Evolutionary conservation across 2,329 filamentous ascomycete genomes (phyloP).

Genomic region (Colletotrichum tropicicola): DNA sequence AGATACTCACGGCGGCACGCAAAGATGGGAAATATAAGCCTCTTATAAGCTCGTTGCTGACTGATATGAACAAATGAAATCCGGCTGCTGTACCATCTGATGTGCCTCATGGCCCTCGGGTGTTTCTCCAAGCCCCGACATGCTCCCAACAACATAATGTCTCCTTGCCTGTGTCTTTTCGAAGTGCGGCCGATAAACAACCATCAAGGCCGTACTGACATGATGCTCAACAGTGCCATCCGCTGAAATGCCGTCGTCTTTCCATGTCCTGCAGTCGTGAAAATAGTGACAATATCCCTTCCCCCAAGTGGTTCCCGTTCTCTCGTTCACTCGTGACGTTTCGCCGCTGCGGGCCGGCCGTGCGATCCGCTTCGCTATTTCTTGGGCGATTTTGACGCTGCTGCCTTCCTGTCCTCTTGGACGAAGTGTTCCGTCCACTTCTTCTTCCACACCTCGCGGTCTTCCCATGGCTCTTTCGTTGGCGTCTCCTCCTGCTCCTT

Average conservation of each 20-base stretch:
- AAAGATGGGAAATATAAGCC: background rate
- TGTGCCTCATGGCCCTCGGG: background rate
- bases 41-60: background rate
- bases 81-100: conserved; percentile 5
- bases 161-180: background rate
- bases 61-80: conserved; percentile 6
- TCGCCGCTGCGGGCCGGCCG: background rate
- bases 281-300: background rate
- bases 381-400: conserved; percentile 15
- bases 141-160: conserved; percentile 3
- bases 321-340: background rate
- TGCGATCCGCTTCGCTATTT: background rate
- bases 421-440: conserved; percentile 26
- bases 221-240: conserved; percentile 2
- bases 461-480: conserved; percentile 28
- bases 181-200: background rate
- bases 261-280: background rate
- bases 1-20: no score
- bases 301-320: background rate
- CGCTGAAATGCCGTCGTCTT: conserved; percentile 4
- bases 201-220: background rate
- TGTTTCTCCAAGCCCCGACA: background rate
- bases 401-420: conserved; percentile 22
- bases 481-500: conserved; percentile 26
- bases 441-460: conserved; percentile 29